Conservation (phyloP, 371 early-diverging fungal species). For the Mucor sp. region DNA sequence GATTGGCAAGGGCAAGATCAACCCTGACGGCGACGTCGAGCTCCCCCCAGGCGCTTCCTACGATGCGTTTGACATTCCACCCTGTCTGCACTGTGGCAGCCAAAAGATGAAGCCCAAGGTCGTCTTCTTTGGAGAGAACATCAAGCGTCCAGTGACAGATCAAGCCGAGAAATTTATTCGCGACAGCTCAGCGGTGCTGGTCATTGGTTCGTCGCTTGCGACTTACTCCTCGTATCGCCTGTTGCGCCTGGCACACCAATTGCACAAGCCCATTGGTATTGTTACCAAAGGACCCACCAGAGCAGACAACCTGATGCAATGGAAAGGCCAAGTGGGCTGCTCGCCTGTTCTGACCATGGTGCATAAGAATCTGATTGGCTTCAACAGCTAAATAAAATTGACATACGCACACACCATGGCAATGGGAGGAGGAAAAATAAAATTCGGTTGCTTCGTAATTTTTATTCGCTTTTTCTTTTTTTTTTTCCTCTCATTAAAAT, state of each 20-base stretch:
- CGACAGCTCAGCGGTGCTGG: slow-evolving; percentile 62
- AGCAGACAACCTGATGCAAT: slow-evolving; percentile 65
- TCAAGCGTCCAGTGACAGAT: slow-evolving; percentile 52
- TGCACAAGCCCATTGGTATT: slow-evolving; percentile 64
- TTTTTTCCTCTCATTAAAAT: not conserved
- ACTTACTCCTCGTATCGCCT: slow-evolving; percentile 85
- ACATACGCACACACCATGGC: not conserved
- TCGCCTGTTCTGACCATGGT: slow-evolving; percentile 34
- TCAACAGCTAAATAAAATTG: not conserved
- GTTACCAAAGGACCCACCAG: slow-evolving; percentile 79
- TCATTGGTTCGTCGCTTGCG: slow-evolving; percentile 81
- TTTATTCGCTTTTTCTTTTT: not conserved
- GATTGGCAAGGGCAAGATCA: slow-evolving; percentile 42
- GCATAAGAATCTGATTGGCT: slow-evolving; percentile 5
- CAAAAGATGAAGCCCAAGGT: slow-evolving; percentile 74
- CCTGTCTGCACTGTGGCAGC: slow-evolving; percentile 64
- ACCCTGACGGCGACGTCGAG: slow-evolving; percentile 92
- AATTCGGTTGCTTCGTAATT: not conserved
- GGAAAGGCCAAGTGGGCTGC: slow-evolving; percentile 59
- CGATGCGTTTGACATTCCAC: slow-evolving; percentile 71
- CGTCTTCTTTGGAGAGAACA: slow-evolving; percentile 91
- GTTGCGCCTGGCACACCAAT: slow-evolving; percentile 61
- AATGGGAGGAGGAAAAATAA: slow-evolving; percentile 1
- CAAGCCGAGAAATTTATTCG: slow-evolving; percentile 58
- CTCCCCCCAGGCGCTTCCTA: slow-evolving; percentile 59